Evolutionary conservation across 164 flowering plant genomes (phyloP), one percentile per base, ranked within the genome.

Genomic region (Paratinospora sagittata): DNA sequence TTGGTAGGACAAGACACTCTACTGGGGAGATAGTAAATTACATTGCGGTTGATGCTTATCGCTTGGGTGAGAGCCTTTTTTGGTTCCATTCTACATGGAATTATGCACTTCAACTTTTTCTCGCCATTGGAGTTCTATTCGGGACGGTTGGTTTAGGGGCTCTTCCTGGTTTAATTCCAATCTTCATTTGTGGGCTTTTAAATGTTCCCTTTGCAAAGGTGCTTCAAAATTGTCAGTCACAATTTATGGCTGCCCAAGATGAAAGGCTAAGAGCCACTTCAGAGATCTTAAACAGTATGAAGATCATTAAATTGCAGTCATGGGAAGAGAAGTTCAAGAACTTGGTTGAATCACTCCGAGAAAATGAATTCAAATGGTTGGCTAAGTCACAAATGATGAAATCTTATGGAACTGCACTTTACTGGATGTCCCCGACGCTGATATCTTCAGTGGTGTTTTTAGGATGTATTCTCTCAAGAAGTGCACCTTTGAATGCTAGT

Each of bases 11-110:
- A 75, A 81, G 81, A 62, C 95, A 94, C 63, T 86, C 97, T 13
- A 81, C 89, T 3, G 97, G 98, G 2, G 97, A 92, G 84, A 80
- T 94, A 36, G 95, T 89, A 72, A 92, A 90, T 49, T 94, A 92
- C 66, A 88, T 94, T 2, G 86, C 93, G 0, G 89, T 94, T 7
- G 97, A 94, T 83, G 97, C 96, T 55, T 89, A 90, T 67, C 72
- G 97, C 37, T 82, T 94, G 83, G 95, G 92, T 4, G 98, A 92
- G 58, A 84, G 78, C 68, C 83, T 84, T 0, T 84, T 86, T 87
- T 89, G 93, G 93, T 84, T 90, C 68, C 98, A 94, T 67, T 57
- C 78, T 6, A 55, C 74, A 12, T 94, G 97, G 97, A 75, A 75
- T 49, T 60, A 61, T 4, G 60, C 57, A 7, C 26, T 90, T 67